Percentiles rank a stretch among this genome's conserved stretches.
Evolutionary conservation across 352 stramenopile species (phyloP).

Genomic region (Globisporangium emineosum): DNA sequence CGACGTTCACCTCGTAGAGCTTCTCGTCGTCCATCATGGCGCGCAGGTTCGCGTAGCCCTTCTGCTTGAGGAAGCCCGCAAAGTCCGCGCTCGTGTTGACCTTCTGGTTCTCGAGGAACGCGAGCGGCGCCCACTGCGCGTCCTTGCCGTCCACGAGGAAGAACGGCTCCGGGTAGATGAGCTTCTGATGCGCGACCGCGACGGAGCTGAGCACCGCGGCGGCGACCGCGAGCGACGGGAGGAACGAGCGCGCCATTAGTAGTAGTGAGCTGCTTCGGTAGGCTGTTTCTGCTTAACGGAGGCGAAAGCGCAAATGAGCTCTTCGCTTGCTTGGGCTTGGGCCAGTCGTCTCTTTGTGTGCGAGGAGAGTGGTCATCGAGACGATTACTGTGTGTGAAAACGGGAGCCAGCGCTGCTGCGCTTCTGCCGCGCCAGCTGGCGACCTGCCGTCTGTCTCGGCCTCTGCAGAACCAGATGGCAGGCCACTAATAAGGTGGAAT

Average conservation of each 20-base stretch:
- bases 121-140: constrained; percentile 25
- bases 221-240: constrained; percentile 4
- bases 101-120: constrained; percentile 51
- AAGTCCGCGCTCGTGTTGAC: constrained; percentile 45
- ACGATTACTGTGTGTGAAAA: not conserved
- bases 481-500: not conserved
- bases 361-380: not conserved
- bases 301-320: constrained; percentile 4
- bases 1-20: constrained; percentile 46
- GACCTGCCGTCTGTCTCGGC: no score
- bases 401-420: not conserved
- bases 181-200: constrained; percentile 35
- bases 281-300: not conserved
- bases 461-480: no score
- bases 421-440: constrained; percentile 1
- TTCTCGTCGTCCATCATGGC: constrained; percentile 54
- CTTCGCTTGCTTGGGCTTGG: not conserved
- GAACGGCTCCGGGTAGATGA: constrained; percentile 43
- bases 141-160: constrained; percentile 48
- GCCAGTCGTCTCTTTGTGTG: not conserved
- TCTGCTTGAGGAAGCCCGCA: constrained; percentile 32
- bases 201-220: constrained; percentile 4
- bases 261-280: not conserved
- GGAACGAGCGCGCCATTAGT: constrained; percentile 1
- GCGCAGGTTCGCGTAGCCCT: constrained; percentile 42